Conservation (phyloP, 495 filamentous ascomycete genomes). For the Peziza echinospora region DNA sequence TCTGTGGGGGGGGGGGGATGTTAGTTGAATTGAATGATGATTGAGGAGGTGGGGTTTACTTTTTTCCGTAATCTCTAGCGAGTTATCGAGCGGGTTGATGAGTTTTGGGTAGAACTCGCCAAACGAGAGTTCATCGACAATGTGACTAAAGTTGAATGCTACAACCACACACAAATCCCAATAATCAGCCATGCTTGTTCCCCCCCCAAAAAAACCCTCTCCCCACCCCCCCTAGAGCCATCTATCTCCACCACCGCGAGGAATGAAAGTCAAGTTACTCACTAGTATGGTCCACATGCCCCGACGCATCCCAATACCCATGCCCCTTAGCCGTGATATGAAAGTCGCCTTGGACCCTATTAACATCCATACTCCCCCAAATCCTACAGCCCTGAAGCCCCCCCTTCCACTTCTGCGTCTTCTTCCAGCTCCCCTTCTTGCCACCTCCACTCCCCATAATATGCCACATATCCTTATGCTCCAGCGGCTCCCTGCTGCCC, state of each 20-base stretch:
- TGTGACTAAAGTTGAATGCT: constrained; percentile 98
- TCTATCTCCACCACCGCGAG: neutral
- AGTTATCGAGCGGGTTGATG: constrained; percentile 81
- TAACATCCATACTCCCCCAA: constrained; percentile 72
- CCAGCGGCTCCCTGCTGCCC: constrained; percentile 13
- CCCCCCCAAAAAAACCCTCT: neutral
- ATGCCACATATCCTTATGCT: constrained; percentile 54
- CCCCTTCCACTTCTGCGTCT: constrained; percentile 45
- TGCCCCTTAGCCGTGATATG: constrained; percentile 93
- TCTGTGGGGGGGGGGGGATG: constrained; percentile 27
- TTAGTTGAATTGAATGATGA: neutral
- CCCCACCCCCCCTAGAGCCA: constrained; percentile 1
- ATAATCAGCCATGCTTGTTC: neutral
- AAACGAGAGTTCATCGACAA: constrained; percentile 90
- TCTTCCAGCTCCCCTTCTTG: constrained; percentile 43
- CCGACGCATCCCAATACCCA: constrained; percentile 58
- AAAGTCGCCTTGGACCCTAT: constrained; percentile 95
- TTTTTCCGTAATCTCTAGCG: constrained; percentile 44
- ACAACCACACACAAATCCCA: neutral
- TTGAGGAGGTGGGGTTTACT: neutral
- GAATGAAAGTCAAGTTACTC: constrained; percentile 18
- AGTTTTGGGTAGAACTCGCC: constrained; percentile 87
- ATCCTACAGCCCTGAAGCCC: constrained; percentile 50
- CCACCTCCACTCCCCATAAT: constrained; percentile 40
- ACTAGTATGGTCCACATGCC: constrained; percentile 72